Conservation (phyloP, 73 alveolate species). For the Paramecium bursaria region DNA sequence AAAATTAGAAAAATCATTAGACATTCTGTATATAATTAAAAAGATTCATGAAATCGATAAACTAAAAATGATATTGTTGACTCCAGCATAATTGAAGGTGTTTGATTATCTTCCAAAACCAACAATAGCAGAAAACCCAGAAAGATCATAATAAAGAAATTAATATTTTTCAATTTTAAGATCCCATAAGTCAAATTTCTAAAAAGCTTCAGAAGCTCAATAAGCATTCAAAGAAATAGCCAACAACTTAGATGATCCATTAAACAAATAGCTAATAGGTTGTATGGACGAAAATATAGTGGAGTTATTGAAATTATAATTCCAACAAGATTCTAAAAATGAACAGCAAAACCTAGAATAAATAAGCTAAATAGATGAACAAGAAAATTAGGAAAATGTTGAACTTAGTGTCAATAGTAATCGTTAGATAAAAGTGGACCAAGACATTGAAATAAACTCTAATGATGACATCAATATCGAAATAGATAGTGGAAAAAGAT, state of each 20-base stretch:
- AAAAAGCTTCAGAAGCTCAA: slow-evolving; percentile 37
- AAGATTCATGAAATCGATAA: slow-evolving; percentile 63
- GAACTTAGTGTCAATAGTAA: too few relatives aligned
- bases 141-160: not conserved
- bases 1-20: slow-evolving; percentile 47
- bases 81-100: slow-evolving; percentile 27
- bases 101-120: slow-evolving; percentile 68
- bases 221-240: slow-evolving; percentile 15
- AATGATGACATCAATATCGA: too few relatives aligned
- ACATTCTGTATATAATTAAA: slow-evolving; percentile 57
- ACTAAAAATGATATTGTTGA: slow-evolving; percentile 23
- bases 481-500: too few relatives aligned
- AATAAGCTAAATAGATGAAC: too few relatives aligned
- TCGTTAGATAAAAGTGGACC: too few relatives aligned
- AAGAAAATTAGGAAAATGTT: too few relatives aligned
- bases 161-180: slow-evolving; percentile 25
- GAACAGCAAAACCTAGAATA: slow-evolving; percentile 22
- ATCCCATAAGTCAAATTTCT: slow-evolving; percentile 15
- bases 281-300: slow-evolving; percentile 54
- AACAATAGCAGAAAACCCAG: slow-evolving; percentile 31
- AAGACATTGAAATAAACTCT: too few relatives aligned
- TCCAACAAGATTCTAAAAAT: not conserved
- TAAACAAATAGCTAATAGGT: not conserved
- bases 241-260: slow-evolving; percentile 11
- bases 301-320: slow-evolving; percentile 12